Conservation (phyloP, 495 filamentous ascomycete genomes). For the Extremus antarcticus region DNA sequence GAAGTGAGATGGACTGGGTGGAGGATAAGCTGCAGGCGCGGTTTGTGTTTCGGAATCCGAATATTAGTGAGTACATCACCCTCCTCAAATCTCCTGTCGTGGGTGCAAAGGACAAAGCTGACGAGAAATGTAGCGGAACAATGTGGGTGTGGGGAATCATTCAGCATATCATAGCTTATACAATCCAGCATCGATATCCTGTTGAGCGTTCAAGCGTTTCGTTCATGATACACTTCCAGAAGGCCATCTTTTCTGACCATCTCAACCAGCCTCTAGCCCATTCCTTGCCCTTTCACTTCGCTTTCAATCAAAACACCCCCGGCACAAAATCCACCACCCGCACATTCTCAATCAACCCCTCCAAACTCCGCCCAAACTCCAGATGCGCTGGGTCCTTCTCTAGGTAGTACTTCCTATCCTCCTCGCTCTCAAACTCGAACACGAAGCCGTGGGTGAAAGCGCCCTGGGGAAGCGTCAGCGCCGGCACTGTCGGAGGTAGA, state of each 20-base stretch:
- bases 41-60: conserved; percentile 94
- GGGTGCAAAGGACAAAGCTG: not conserved
- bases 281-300: no score
- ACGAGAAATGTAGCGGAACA: conserved; percentile 59
- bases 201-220: not conserved
- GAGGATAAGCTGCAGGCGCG: conserved; percentile 83
- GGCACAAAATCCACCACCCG: conserved; percentile 35
- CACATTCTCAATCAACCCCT: conserved; percentile 25
- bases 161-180: conserved; percentile 56
- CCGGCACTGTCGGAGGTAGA: no score
- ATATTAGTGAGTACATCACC: conserved; percentile 68
- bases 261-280: no score
- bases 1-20: conserved; percentile 98
- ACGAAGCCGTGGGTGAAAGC: conserved; percentile 52
- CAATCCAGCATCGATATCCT: not conserved
- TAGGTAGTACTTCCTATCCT: conserved; percentile 30
- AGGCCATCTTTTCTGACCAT: no score
- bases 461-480: no score
- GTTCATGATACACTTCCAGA: no score
- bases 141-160: conserved; percentile 95
- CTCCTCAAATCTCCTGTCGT: not conserved
- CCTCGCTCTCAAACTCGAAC: conserved; percentile 45
- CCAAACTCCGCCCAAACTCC: conserved; percentile 23
- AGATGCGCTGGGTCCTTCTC: conserved; percentile 33
- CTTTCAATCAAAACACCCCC: conserved; percentile 20